Evolutionary conservation across 371 early-diverging fungal species (phyloP), one percentile per base, ranked within the genome.

Genomic region (Blastocladiella emersonii): DNA sequence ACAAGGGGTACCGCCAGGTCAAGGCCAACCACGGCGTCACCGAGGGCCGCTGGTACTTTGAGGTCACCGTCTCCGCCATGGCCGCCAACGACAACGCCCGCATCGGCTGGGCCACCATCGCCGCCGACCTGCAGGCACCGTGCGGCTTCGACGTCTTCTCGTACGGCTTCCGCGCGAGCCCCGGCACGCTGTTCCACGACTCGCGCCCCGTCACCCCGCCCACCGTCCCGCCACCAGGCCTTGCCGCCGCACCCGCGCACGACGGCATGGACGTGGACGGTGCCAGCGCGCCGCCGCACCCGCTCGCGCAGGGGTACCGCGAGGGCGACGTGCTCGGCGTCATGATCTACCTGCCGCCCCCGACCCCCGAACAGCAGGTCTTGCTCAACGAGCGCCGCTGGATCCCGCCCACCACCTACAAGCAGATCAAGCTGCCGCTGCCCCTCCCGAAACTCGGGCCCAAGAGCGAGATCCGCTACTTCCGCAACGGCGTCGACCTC

Each of bases 11-110:
- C 66, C 72, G 89, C 1, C 75, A 82, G 79, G 78, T 84, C 43
- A 88, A 88, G 67, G 78, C 88, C 12, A 76, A 82, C 13, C 88
- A 88, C 61, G 88, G 88, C 12, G 80, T 83, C 12, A 78, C 75
- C 65, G 72, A 77, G 23, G 89, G 89, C 5, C 68, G 74, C 10
- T 88, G 86, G 86, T 87, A 86, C 68, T 88, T 71, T 68, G 88
- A 88, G 65, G 74, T 75, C 34, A 59, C 37, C 32, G 65, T 74
- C 32, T 3, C 64, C 65, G 21, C 62, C 60, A 25, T 66, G 71
- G 0, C 59, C 64, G 61, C 67, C 32, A 76, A 74, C 48, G 69
- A 61, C 56, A 77, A 78, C 61, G 67, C 71, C 51, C 70, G 88
- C 8, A 76, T 88, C 37, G 88, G 88, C 6, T 85, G 79, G 80